A percentile compares a stretch with the other conserved stretches of the same genome.
phyloP scores from a whole-genome alignment of 2,329 filamentous ascomycete genomes.

The Nectriaceae sp. region DNA sequence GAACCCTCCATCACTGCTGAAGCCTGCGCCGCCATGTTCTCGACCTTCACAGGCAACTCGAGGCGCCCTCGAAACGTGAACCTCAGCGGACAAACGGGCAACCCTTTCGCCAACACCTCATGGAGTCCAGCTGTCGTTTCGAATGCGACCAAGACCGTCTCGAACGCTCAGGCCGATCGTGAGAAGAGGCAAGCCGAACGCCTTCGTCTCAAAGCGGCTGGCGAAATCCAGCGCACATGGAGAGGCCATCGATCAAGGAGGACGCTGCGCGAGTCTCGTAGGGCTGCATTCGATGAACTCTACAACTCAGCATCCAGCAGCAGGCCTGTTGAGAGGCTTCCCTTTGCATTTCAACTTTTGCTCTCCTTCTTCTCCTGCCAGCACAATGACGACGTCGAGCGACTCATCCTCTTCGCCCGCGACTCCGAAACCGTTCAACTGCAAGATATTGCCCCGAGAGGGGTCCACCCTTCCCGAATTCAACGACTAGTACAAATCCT shows the following conservation, averaged over 20 bases:
- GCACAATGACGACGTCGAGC: slow-evolving; percentile 47
- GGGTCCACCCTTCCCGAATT: slow-evolving; percentile 33
- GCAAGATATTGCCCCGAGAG: slow-evolving; percentile 34
- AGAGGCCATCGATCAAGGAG: slow-evolving; percentile 70
- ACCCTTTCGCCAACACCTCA: slow-evolving; percentile 72
- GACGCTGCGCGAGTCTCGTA: slow-evolving; percentile 56
- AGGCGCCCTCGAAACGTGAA: slow-evolving; percentile 90
- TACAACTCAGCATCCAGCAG: slow-evolving; percentile 44
- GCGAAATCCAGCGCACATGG: slow-evolving; percentile 78
- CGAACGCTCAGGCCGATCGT: slow-evolving; percentile 85
- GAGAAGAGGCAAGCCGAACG: slow-evolving; percentile 78
- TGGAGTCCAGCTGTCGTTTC: slow-evolving; percentile 59
- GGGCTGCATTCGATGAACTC: slow-evolving; percentile 63
- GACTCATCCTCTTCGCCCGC: slow-evolving; percentile 48
- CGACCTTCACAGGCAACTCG: slow-evolving; percentile 86
- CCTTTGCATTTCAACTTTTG: slow-evolving; percentile 48
- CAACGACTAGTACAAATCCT: slow-evolving; percentile 39
- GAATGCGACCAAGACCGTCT: slow-evolving; percentile 75
- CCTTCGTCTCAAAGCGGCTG: slow-evolving; percentile 72
- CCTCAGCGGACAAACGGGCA: slow-evolving; percentile 79
- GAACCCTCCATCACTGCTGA: slow-evolving; percentile 7
- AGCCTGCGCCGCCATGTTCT: slow-evolving; percentile 66
- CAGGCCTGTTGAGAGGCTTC: slow-evolving; percentile 38
- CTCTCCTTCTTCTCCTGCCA: slow-evolving; percentile 50
- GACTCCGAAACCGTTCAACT: slow-evolving; percentile 43